Evolutionary conservation across 2,329 filamentous ascomycete genomes (phyloP).

Genomic region (Monosporascus cannonballus): DNA sequence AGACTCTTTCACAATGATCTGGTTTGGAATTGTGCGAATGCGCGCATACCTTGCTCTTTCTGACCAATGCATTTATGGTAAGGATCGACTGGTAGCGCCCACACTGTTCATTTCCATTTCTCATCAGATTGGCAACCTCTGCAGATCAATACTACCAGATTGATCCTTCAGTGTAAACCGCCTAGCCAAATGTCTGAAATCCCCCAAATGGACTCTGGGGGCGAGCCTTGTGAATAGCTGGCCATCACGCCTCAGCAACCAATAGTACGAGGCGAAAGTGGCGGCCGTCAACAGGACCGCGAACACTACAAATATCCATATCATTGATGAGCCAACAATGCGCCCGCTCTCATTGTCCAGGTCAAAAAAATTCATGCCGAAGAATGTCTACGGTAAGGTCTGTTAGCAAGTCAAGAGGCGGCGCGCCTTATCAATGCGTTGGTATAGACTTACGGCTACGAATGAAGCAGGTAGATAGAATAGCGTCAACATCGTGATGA

Average conservation of each 20-base stretch:
- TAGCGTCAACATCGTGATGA: constrained; percentile 24
- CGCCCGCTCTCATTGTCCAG: constrained; percentile 21
- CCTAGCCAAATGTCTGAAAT: constrained; percentile 8
- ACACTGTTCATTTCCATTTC: not conserved
- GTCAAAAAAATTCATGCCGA: constrained; percentile 36
- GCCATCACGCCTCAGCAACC: constrained; percentile 19
- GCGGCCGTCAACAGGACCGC: constrained; percentile 23
- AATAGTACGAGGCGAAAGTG: constrained; percentile 27
- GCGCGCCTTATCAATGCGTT: not conserved
- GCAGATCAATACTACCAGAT: not conserved
- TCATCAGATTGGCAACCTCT: not conserved
- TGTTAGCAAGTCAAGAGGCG: not conserved
- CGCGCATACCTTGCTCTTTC: not conserved
- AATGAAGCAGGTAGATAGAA: constrained; percentile 30
- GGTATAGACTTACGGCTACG: constrained; percentile 24
- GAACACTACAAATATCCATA: constrained; percentile 32
- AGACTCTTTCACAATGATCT: not conserved
- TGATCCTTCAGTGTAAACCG: not conserved
- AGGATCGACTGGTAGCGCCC: no score
- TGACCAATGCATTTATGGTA: not conserved
- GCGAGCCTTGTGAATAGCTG: constrained; percentile 15
- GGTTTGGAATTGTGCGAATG: not conserved
- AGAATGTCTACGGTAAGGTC: constrained; percentile 25
- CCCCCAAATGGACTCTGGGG: constrained; percentile 12
- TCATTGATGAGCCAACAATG: constrained; percentile 26